These are phyloP conservation scores for Dioszegia hungarica DNA, from an alignment of 768 basidiomycete species.

Conservation along the genomic window DNA sequence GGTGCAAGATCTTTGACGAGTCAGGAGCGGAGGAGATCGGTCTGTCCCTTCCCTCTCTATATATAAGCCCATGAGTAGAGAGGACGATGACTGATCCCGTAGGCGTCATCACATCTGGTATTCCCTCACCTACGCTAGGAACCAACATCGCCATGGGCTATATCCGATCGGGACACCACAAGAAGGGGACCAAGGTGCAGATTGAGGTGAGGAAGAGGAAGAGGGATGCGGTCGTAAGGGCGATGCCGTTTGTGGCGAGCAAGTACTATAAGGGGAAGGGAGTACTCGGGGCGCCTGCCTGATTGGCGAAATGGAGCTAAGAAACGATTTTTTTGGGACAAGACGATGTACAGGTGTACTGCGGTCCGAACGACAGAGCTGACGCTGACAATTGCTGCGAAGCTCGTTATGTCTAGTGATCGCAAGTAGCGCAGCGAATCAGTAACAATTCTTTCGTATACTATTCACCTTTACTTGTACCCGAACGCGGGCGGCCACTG, in stretches of 20 bases:
- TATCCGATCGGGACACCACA: constrained; percentile 69
- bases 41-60: constrained; percentile 49
- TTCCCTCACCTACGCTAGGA: constrained; percentile 82
- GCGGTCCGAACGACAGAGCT: too few relatives aligned
- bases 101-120: constrained; percentile 86
- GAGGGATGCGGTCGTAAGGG: constrained; percentile 66
- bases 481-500: too few relatives aligned
- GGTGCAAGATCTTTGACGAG: constrained; percentile 66
- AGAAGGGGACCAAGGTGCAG: constrained; percentile 78
- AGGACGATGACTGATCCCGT: not conserved
- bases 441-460: too few relatives aligned
- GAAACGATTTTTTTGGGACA: too few relatives aligned
- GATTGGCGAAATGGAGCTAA: too few relatives aligned
- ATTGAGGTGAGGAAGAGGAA: constrained; percentile 80
- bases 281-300: not conserved
- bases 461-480: too few relatives aligned
- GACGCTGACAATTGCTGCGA: too few relatives aligned
- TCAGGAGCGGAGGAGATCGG: constrained; percentile 60
- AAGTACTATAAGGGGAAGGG: constrained; percentile 59
- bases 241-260: constrained; percentile 83
- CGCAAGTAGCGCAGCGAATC: too few relatives aligned
- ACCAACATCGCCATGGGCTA: constrained; percentile 98
- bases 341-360: too few relatives aligned
- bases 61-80: too few relatives aligned
- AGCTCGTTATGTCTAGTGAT: too few relatives aligned